Percentiles rank a stretch among this genome's conserved stretches.
Conservation (phyloP, 1,284 basidiomycete genomes). For the Malassezia psittaci region DNA sequence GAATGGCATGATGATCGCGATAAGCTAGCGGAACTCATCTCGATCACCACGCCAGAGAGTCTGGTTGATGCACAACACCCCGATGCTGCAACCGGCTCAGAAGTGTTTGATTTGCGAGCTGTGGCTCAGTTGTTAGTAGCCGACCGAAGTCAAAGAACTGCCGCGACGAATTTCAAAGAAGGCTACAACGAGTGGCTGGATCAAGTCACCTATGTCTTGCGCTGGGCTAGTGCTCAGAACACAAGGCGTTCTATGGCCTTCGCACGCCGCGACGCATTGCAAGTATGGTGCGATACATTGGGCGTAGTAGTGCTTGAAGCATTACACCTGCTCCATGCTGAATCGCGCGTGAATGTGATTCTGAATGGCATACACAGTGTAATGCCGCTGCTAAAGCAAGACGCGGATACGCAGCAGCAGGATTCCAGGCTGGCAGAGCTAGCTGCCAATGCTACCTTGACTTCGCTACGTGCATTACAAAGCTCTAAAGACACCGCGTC, state of each 20-base stretch:
- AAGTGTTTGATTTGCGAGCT: constrained; percentile 63
- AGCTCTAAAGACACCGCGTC: constrained; percentile 18
- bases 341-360: constrained; percentile 29
- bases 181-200: constrained; percentile 25
- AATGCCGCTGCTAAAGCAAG: constrained; percentile 30
- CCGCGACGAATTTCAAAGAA: neutral
- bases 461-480: constrained; percentile 67
- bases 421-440: constrained; percentile 57
- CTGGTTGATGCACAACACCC: constrained; percentile 66
- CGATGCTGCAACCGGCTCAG: constrained; percentile 56
- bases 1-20: constrained; percentile 66
- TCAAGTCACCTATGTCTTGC: constrained; percentile 31
- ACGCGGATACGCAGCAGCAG: constrained; percentile 15
- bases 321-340: constrained; percentile 27
- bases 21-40: constrained; percentile 52
- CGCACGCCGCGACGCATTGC: constrained; percentile 28
- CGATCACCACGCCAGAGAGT: constrained; percentile 51
- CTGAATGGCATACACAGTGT: constrained; percentile 38
- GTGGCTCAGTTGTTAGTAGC: constrained; percentile 51
- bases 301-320: constrained; percentile 37
- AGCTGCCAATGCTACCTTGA: constrained; percentile 69
- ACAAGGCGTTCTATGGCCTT: constrained; percentile 32
- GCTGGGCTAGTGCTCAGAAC: constrained; percentile 38
- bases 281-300: constrained; percentile 39
- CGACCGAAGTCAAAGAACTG: constrained; percentile 16